A percentile compares a stretch with the other conserved stretches of the same genome.
Conservation (phyloP, 352 stramenopile species). For the Thraustochytrium sp. region DNA sequence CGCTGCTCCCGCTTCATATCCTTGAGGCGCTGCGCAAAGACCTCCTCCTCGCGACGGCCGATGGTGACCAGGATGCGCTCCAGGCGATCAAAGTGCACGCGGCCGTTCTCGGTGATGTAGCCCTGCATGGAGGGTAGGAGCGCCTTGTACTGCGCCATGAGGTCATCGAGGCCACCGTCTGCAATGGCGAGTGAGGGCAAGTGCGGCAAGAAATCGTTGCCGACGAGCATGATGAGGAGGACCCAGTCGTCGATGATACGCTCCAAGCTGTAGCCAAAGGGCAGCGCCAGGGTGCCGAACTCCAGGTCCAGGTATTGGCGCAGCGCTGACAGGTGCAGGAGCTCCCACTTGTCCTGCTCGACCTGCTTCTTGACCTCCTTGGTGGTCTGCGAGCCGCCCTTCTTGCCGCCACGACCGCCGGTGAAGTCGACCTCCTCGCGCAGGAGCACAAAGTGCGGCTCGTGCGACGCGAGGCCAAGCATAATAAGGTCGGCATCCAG, state of each 20-base stretch:
- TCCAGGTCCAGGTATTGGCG: slow-evolving; percentile 96
- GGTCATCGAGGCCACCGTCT: slow-evolving; percentile 91
- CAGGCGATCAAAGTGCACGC: slow-evolving; percentile 68
- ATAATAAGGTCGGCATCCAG: slow-evolving; percentile 99
- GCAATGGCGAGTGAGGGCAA: slow-evolving; percentile 95
- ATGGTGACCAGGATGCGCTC: slow-evolving; percentile 53
- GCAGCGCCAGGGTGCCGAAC: slow-evolving; percentile 62
- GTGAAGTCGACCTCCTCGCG: slow-evolving; percentile 94
- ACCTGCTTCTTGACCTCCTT: slow-evolving; percentile 47
- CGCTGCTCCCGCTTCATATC: background rate
- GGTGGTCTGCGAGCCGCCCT: slow-evolving; percentile 1
- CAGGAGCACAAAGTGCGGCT: slow-evolving; percentile 96
- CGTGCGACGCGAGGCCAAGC: slow-evolving; percentile 92
- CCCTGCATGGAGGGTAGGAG: slow-evolving; percentile 68
- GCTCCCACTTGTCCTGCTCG: slow-evolving; percentile 50
- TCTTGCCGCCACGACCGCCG: slow-evolving; percentile 51
- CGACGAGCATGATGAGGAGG: slow-evolving; percentile 97
- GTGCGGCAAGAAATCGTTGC: slow-evolving; percentile 99
- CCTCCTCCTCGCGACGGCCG: slow-evolving; percentile 16
- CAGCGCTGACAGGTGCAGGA: slow-evolving; percentile 67
- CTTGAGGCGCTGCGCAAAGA: slow-evolving; percentile 32
- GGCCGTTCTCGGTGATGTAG: slow-evolving; percentile 74
- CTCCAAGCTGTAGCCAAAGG: slow-evolving; percentile 70
- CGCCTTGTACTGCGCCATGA: slow-evolving; percentile 66
- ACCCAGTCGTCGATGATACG: slow-evolving; percentile 99